Evolutionary conservation across 345 rosid genomes (phyloP), one percentile per base, ranked within the genome.

Genomic region (Chamaenerion angustifolium): DNA sequence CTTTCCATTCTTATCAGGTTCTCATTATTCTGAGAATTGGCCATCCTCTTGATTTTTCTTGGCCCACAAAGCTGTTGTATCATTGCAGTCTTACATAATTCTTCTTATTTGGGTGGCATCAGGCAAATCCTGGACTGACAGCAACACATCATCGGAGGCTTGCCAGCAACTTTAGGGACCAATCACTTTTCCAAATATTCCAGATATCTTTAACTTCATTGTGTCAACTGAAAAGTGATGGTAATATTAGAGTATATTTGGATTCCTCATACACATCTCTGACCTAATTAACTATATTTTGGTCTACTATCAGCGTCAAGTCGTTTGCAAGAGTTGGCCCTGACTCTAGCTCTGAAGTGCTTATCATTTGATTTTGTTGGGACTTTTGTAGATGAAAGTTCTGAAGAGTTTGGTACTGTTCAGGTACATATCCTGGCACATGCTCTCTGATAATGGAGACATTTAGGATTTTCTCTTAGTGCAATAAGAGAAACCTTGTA

Each of bases 331-430:
- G 96, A 81, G 75, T 67, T 88, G 73, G 88, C 95, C n/a, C 85
- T 93, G 58, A 85, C 99, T 53, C 99, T 93, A 63, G 75, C 94
- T 3, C 84, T 85, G 53, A 82, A 81, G 73, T 93, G 99, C 61
- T 76, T 93, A 56, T 93, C 99, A 14, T 93, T 85, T 72, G 97
- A 93, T 73, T 93, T 93, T 69, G 96, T 79, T 68, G 99, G 99
- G 68, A 87, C 99, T 51, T 78, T 94, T 42, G 75, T 85, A 64
- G 99, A 93, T 68, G 99, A 93, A 79, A 85, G 95, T 63, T 85
- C 99, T 31, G 97, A 88, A 65, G 99, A 93, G 73, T 93, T 88
- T 77, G 99, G 97, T 63, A 88, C 96, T 25, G 88, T 93, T 66
- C 99, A 88, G 99, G 99, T 88, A 69, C 50, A 53, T 31, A 25